Percentiles rank a stretch among this genome's conserved stretches.
phyloP scores from a whole-genome alignment of 176 grass and related monocot species.

The Alloteropsis semialata region DNA sequence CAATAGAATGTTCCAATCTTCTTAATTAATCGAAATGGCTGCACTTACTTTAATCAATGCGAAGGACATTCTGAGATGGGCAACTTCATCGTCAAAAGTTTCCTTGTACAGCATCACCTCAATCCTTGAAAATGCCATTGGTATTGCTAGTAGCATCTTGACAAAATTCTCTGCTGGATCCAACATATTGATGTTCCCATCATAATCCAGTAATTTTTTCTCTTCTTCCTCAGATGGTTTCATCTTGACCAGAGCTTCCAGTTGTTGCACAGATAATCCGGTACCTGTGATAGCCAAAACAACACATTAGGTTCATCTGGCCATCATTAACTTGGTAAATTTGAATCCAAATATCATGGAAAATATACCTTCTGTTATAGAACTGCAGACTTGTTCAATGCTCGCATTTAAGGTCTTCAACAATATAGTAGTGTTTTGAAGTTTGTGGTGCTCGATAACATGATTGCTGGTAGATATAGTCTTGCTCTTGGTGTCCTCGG shows the following conservation, averaged over 20 bases:
- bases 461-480: slow-evolving; percentile 52
- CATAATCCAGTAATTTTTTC: slow-evolving; percentile 52
- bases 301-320: background rate
- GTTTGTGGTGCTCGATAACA: slow-evolving; percentile 78
- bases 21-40: background rate
- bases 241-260: slow-evolving; percentile 89
- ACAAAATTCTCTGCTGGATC: slow-evolving; percentile 92
- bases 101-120: slow-evolving; percentile 78
- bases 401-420: slow-evolving; percentile 83
- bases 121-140: slow-evolving; percentile 78
- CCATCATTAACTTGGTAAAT: background rate
- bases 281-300: slow-evolving; percentile 38
- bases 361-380: slow-evolving; percentile 57
- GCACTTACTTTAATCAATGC: slow-evolving; percentile 67
- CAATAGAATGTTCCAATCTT: background rate
- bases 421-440: slow-evolving; percentile 91
- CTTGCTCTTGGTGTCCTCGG: slow-evolving; percentile 60
- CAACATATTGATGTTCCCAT: slow-evolving; percentile 44
- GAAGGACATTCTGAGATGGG: slow-evolving; percentile 70
- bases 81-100: slow-evolving; percentile 86
- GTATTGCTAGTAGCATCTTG: slow-evolving; percentile 58
- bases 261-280: slow-evolving; percentile 72
- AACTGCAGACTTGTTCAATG: slow-evolving; percentile 56
- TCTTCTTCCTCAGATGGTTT: slow-evolving; percentile 75
- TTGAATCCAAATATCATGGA: background rate